These are phyloP conservation scores for Blastosporella zonata DNA, from an alignment of 1,284 basidiomycete genomes.

Conservation along the genomic window DNA sequence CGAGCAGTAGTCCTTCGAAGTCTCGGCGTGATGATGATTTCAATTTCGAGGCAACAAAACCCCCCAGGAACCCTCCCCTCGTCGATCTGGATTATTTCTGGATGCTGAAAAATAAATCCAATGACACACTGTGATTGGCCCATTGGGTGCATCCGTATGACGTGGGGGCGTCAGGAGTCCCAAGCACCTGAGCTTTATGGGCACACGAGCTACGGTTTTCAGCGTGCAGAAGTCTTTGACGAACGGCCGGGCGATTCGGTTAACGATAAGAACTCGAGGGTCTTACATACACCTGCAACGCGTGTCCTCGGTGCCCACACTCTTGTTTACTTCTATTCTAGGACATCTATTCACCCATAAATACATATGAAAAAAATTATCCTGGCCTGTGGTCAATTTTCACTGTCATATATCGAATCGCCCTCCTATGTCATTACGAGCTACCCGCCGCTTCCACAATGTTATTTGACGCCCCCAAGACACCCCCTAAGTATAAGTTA, in stretches of 20 bases:
- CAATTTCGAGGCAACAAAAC: neutral
- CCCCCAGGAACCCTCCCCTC: neutral
- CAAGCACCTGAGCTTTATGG: neutral
- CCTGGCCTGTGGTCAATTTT: no score
- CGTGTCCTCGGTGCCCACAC: neutral
- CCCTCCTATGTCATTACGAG: no score
- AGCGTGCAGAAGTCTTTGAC: neutral
- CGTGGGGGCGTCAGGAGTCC: neutral
- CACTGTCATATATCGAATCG: no score
- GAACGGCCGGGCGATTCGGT: neutral
- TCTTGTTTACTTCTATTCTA: no score
- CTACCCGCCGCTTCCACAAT: neutral
- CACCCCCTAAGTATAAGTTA: no score
- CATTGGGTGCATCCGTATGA: neutral
- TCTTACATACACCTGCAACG: no score
- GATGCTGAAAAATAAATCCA: neutral
- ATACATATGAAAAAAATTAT: no score
- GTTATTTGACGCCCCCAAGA: neutral
- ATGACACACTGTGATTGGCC: neutral
- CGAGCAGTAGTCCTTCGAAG: neutral
- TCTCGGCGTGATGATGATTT: neutral
- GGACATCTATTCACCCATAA: no score
- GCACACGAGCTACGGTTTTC: neutral
- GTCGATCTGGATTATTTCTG: neutral
- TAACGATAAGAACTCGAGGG: neutral